Evolutionary conservation across 805 yeast species (phyloP).

Genomic region (Candida palmyrensis): DNA sequence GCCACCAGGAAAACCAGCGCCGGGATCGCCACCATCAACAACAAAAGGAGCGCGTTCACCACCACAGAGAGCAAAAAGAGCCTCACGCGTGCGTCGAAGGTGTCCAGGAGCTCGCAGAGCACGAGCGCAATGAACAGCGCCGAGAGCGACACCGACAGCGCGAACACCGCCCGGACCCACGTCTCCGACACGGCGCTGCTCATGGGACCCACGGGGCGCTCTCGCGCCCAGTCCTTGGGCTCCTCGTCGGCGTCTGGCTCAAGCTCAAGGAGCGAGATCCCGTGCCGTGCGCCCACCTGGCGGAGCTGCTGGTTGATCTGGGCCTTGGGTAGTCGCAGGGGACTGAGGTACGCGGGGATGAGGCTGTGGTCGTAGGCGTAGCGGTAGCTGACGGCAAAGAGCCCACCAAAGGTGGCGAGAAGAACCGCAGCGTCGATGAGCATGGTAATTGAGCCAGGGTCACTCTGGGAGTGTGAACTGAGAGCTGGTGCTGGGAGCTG

Average conservation of each 20-base stretch:
- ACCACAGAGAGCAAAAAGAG: conserved; percentile 34
- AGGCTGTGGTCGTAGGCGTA: conserved; percentile 14
- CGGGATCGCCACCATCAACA: conserved; percentile 43
- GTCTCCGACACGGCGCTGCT: conserved; percentile 3
- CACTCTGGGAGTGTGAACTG: too few species aligned
- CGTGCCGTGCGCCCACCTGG: conserved; percentile 8
- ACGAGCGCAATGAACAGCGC: conserved; percentile 27
- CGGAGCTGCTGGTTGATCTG: conserved; percentile 22
- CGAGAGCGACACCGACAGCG: conserved; percentile 25
- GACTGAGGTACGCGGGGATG: conserved; percentile 19
- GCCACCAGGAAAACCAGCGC: conserved; percentile 27
- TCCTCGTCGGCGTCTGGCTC: conserved; percentile 13
- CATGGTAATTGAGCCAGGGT: too few species aligned
- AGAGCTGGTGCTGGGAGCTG: too few species aligned
- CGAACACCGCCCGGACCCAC: conserved; percentile 22
- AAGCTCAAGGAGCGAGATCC: conserved; percentile 6
- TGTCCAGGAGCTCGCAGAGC: conserved; percentile 30
- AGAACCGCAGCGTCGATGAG: too few species aligned
- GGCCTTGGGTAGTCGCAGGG: conserved; percentile 12
- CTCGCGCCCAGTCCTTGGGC: conserved; percentile 7
- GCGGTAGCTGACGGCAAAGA: conserved; percentile 9
- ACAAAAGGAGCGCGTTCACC: conserved; percentile 31
- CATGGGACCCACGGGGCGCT: neutral
- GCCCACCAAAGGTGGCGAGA: conserved; percentile 10
- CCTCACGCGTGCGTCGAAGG: conserved; percentile 17